Conservation (phyloP, 2,329 filamentous ascomycete species). For the Cryphonectria carpinicola region DNA sequence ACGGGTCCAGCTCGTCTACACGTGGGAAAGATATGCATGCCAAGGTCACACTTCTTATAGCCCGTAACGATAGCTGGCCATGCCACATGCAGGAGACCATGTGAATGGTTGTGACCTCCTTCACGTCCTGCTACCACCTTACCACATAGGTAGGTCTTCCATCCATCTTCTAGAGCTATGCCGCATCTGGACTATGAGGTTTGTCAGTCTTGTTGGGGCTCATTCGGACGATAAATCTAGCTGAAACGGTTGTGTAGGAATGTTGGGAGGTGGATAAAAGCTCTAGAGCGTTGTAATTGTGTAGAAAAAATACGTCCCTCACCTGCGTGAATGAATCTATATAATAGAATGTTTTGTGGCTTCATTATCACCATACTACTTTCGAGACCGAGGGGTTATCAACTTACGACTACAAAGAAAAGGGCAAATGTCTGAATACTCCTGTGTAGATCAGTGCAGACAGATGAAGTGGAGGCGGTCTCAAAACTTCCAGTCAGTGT, state of each 20-base stretch:
- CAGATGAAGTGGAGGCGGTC: not conserved
- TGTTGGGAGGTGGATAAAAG: not conserved
- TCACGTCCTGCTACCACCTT: constrained; percentile 14
- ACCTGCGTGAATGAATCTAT: not conserved
- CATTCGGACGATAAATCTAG: not conserved
- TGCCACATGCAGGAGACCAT: not conserved
- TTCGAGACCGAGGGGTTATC: not conserved
- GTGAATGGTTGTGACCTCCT: not conserved
- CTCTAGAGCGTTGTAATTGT: not conserved
- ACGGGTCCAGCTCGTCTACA: not conserved
- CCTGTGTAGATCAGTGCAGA: not conserved
- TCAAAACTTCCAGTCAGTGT: not conserved
- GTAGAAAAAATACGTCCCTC: not conserved
- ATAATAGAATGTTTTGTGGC: not conserved
- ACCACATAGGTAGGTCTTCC: constrained; percentile 21
- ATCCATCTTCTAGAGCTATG: constrained; percentile 9
- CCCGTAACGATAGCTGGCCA: not conserved
- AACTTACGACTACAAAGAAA: not conserved
- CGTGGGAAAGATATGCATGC: not conserved
- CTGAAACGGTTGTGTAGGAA: not conserved
- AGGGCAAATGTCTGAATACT: not conserved
- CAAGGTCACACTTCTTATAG: not conserved
- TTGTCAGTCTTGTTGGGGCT: not conserved
- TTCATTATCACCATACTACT: not conserved
- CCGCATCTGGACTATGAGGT: not conserved